Evolutionary conservation across 495 filamentous ascomycete genomes (phyloP), one percentile per base, ranked within the genome.

Genomic region (Neurospora sp.): DNA sequence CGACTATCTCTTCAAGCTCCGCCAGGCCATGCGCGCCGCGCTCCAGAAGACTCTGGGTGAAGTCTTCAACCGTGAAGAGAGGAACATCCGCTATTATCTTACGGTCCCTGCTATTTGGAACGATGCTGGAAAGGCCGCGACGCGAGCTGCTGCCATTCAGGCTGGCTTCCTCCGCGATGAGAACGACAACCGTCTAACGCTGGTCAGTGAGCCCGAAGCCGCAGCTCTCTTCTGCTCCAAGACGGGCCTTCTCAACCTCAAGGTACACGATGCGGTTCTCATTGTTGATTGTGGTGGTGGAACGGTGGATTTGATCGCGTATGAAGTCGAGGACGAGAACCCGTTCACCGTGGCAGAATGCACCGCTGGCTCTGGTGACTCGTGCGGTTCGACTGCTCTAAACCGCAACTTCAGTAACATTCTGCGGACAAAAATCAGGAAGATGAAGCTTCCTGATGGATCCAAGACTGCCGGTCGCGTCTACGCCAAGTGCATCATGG

Each of bases 401-500:
- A 92, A 92, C 83, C 85, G 90, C 44, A 92, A 92, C 78, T 92
- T 92, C 78, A 90, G 88, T 81, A 92, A 92, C 81, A 92, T 92
- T 72, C 82, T 92, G 40, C 85, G 90, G 41, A 90, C 90, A 31
- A 92, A 92, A 84, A 92, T 92, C 75, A 85, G 90, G 54, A 92
- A 92, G 82, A 92, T 92, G 90, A 92, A 92, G 82, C 84, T 92
- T 11, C 90, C 90, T 11, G 90, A 92, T 76, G 90, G 90, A 59
- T 92, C 90, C 74, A 90, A 89, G 83, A 92, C 90, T 2, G 90
- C 90, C 39, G 90, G 90, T 27, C 88, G 90, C 79, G 90, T 92
- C 27, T 92, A 92, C 76, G 90, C 90, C 72, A 92, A 92, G 81
- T 92, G 90, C 80, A 92, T 92, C 81, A 92, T 92, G 90, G 90